Base-by-base conservation (phyloP, 352 stramenopile genomes). In the Phytophthora niederhauseri region DNA sequence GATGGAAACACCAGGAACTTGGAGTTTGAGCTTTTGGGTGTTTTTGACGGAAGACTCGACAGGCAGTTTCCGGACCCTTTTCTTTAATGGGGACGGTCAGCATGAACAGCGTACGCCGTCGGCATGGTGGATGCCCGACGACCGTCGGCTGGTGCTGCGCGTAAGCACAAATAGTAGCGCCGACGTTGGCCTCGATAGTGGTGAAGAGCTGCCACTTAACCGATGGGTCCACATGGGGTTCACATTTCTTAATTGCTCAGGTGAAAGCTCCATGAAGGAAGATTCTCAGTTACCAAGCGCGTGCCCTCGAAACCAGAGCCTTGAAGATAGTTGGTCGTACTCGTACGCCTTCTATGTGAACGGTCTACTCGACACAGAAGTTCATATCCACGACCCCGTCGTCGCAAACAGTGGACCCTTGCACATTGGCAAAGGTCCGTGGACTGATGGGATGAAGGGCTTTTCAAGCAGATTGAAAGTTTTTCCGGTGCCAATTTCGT, bases 31-130 rank as follows among this genome's bases (percentile, higher is more conserved):
- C 43, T 85, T 92, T 34, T 94, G 87, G 87, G 17, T 88, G 14
- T 89, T 92, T 20, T 78, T 82, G 12, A 76, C 66, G 0, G 68
- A 91, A 57, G 64, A 88, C 26, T 57, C 84, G 9, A 95, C 82
- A 0, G 87, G 81, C 0, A 65, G 31, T 22, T 89, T 92, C 54
- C 77, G 89, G 14, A 85, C 85, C 9, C 64, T 97, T 6, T 86
- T 97, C 41, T 97, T 94, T 70, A 91, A 97, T 61, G 91, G 90
- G 24, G 65, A 92, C 48, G 87, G 87, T 38, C 51, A 72, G 2
- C 55, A 72, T 3, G 66, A 92, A 41, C 80, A 90, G 36, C 85
- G 91, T 41, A 97, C 90, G 3, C 87, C 91, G 2, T 95, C 87
- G 0, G 82, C 77, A 6, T 97, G 91, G 89, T 87, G 94, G 61